phyloP scores from a whole-genome alignment of 805 yeast genomes.

The Barnettozyma sucrosica region DNA sequence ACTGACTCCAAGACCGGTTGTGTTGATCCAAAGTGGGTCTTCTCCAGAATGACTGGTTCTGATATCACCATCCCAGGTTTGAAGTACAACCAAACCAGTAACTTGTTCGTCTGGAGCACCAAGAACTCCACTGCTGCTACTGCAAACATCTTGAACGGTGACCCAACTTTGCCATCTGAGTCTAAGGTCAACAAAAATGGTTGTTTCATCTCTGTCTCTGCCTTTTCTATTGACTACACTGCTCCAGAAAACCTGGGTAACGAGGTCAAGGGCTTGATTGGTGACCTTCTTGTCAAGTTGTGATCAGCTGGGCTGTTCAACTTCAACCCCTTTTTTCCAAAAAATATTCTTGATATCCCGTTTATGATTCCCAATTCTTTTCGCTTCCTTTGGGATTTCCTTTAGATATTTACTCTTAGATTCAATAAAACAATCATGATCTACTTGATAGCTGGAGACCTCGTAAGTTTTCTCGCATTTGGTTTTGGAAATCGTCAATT shows the following conservation, averaged over 20 bases:
- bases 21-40: conserved; percentile 36
- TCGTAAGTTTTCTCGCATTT: too few relatives aligned
- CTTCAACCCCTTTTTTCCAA: not conserved
- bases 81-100: conserved; percentile 35
- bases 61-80: conserved; percentile 11
- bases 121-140: conserved; percentile 23
- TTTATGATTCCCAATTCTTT: not conserved
- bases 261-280: conserved; percentile 15
- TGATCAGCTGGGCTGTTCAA: conserved; percentile 1
- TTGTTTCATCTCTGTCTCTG: conserved; percentile 41
- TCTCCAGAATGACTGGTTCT: conserved; percentile 41
- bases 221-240: conserved; percentile 41
- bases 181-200: conserved; percentile 23
- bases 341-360: not conserved
- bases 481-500: too few relatives aligned
- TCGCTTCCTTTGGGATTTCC: not conserved
- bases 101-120: conserved; percentile 21
- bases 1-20: conserved; percentile 33
- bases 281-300: conserved; percentile 10
- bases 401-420: not conserved
- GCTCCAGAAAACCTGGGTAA: conserved; percentile 17
- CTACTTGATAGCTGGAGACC: too few relatives aligned
- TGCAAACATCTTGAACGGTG: conserved; percentile 34
- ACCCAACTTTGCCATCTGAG: conserved; percentile 40
- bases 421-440: not conserved